Conservation (phyloP, 2,329 filamentous ascomycete genomes). For the Pleomassaria siparia region DNA sequence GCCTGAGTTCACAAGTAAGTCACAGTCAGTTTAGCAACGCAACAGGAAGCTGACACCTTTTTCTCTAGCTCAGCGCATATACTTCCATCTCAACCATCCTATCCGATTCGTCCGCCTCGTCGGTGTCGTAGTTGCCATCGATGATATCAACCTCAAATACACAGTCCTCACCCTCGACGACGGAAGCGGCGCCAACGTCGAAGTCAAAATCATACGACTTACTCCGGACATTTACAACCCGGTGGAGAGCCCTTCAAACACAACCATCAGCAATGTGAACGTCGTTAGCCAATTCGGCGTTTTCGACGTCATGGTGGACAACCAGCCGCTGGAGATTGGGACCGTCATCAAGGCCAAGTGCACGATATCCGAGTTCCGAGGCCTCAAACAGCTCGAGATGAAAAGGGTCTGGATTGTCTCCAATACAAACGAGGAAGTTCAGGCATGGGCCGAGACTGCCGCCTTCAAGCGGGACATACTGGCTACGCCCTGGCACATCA, state of each 20-base stretch:
- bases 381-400: conserved; percentile 55
- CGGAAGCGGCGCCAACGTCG: conserved; percentile 60
- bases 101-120: conserved; percentile 52
- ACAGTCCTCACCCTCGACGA: conserved; percentile 61
- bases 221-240: conserved; percentile 24
- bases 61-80: conserved; percentile 54
- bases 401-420: conserved; percentile 54
- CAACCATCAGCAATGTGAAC: conserved; percentile 41
- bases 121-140: conserved; percentile 49
- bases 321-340: conserved; percentile 46
- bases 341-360: conserved; percentile 60
- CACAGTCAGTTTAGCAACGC: neutral
- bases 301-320: conserved; percentile 45
- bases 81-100: conserved; percentile 58
- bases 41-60: neutral
- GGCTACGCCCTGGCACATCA: conserved; percentile 56
- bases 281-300: conserved; percentile 40
- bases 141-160: conserved; percentile 43
- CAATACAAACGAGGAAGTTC: conserved; percentile 58
- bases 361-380: conserved; percentile 55
- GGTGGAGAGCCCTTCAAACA: conserved; percentile 36
- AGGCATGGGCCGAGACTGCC: conserved; percentile 55
- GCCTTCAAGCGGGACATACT: conserved; percentile 54
- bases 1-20: conserved; percentile 54
- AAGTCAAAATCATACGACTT: conserved; percentile 54